These are phyloP conservation scores for Pichia deserticola DNA, from an alignment of 805 yeast genomes.

Conservation along the genomic window DNA sequence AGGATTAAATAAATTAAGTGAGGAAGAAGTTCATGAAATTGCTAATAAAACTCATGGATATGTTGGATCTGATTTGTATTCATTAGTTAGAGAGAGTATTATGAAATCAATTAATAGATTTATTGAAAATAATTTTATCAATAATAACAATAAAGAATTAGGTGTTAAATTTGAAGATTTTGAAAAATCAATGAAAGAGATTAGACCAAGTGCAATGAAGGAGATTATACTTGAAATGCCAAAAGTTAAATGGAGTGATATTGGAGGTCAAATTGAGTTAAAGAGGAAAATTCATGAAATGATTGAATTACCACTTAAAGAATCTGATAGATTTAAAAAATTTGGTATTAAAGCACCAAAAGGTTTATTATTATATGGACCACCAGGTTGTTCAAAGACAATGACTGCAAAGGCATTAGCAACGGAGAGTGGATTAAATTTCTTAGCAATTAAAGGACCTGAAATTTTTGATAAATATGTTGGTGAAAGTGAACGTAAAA, in stretches of 20 bases:
- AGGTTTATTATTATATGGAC: slow-evolving; percentile 91
- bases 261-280: slow-evolving; percentile 87
- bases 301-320: slow-evolving; percentile 84
- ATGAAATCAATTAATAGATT: slow-evolving; percentile 72
- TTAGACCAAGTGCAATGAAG: slow-evolving; percentile 94
- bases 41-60: slow-evolving; percentile 89
- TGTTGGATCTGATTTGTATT: slow-evolving; percentile 93
- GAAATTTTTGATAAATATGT: slow-evolving; percentile 90
- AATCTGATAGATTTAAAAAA: slow-evolving; percentile 63
- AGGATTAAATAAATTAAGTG: slow-evolving; percentile 39
- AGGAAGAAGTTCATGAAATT: slow-evolving; percentile 49
- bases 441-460: slow-evolving; percentile 94
- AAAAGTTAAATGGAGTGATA: slow-evolving; percentile 85
- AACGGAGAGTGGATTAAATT: slow-evolving; percentile 89
- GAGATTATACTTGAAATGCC: slow-evolving; percentile 94
- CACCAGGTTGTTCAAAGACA: slow-evolving; percentile 97
- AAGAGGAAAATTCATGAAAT: slow-evolving; percentile 81
- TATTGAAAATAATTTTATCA: slow-evolving; percentile 18
- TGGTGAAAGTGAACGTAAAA: slow-evolving; percentile 93
- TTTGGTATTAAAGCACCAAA: slow-evolving; percentile 88
- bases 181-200: slow-evolving; percentile 65
- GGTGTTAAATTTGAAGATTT: slow-evolving; percentile 46
- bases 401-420: slow-evolving; percentile 93
- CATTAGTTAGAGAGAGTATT: slow-evolving; percentile 82
- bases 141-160: neutral